Conservation (phyloP, 78 protist genomes). For the Dictyostelium firmibasis region DNA sequence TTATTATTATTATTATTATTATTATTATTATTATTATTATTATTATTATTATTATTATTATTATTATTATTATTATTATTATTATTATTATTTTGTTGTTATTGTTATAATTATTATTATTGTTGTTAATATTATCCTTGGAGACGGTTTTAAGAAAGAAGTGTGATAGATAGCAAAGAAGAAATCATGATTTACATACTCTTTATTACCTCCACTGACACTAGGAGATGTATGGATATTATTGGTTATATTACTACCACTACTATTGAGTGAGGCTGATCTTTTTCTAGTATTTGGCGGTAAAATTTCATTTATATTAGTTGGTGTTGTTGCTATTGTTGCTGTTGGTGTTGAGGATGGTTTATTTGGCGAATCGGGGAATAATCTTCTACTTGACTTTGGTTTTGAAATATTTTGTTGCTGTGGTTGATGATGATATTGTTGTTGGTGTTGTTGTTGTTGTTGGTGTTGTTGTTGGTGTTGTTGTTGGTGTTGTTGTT, state of each 20-base stretch:
- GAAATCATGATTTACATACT: background rate
- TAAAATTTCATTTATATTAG: background rate
- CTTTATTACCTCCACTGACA: background rate
- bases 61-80: too few species aligned
- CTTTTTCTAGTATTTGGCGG: conserved; percentile 36
- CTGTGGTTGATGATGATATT: background rate
- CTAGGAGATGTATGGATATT: background rate
- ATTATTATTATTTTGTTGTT: too few species aligned
- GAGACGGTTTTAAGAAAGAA: too few species aligned
- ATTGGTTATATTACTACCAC: background rate
- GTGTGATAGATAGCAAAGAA: background rate
- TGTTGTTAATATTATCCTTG: too few species aligned
- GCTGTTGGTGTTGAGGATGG: background rate
- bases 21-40: background rate
- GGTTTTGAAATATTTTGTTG: background rate
- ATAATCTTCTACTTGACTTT: background rate
- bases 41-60: too few species aligned
- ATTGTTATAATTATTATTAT: too few species aligned
- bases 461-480: background rate
- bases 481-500: background rate
- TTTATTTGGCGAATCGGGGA: conserved; percentile 3
- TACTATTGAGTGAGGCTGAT: background rate
- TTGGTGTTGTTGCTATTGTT: background rate
- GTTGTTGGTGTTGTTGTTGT: background rate
- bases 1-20: background rate